Evolutionary conservation across 2,329 filamentous ascomycete genomes (phyloP), one percentile per base, ranked within the genome.

Genomic region (Stachybotrys echinatus): DNA sequence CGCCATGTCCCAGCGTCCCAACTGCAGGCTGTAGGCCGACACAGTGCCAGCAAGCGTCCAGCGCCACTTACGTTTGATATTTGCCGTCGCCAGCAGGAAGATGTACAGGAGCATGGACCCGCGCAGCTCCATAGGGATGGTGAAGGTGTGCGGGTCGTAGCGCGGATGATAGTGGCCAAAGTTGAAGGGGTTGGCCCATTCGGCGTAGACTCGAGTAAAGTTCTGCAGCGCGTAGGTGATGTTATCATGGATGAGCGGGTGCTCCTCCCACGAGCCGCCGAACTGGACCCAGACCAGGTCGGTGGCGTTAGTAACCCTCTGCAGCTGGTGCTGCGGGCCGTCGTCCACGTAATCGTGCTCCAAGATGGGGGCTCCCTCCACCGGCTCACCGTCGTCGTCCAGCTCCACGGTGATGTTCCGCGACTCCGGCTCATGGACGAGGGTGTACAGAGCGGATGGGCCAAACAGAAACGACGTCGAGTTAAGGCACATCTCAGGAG

Each of bases 111-210:
- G 52, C 63, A 72, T 70, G 2, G 68, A 71, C 2, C 69, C 69
- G 3, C 69, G 66, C 4, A 72, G 58, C 45, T 72, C 69, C 63
- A 71, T 70, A 2, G 69, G 69, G 19, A 72, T 71, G 4, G 69
- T 72, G 43, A 67, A 72, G 0, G 67, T 70, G 47, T 72, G 69
- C 6, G 69, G 69, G 48, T 72, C 69, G 50, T 71, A 71, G 6
- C 69, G 67, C 12, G 67, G 58, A 45, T 71, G 66, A 40, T 69
- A 68, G 23, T 68, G 65, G 6, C 63, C 62, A 45, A 68, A 70
- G 54, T 65, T 69, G 60, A 71, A 72, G 1, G 67, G 67, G 40
- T 72, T 72, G 12, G 66, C 69, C 69, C 69, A 72, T 48, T 72
- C 67, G 1, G 61, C 56, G 23, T 69, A 70, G 1, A 60, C 60